phyloP scores from a whole-genome alignment of 2,329 filamentous ascomycete genomes.

The Lasiodiplodia hormozganensis region DNA sequence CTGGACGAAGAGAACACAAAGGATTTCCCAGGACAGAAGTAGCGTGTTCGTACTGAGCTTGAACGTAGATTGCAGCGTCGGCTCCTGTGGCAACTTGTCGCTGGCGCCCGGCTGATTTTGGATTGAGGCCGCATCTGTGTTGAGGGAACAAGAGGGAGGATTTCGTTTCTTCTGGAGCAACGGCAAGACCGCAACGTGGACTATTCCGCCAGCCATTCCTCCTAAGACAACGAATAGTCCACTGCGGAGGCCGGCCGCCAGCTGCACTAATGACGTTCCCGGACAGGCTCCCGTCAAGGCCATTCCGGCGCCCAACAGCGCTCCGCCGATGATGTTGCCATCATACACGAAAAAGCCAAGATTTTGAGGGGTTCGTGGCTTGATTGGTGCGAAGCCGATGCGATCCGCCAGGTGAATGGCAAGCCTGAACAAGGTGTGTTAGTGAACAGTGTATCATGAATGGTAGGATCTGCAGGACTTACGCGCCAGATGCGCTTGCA shows the following conservation, averaged over 20 bases:
- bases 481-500: constrained; percentile 68
- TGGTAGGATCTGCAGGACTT: constrained; percentile 41
- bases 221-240: constrained; percentile 63
- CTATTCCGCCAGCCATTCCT: constrained; percentile 62
- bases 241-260: constrained; percentile 60
- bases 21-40: constrained; percentile 53
- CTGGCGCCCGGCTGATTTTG: too few species aligned
- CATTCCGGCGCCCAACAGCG: constrained; percentile 70
- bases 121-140: background rate
- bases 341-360: constrained; percentile 65
- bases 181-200: constrained; percentile 27
- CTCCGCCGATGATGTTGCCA: constrained; percentile 70
- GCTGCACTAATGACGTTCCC: constrained; percentile 68
- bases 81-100: background rate
- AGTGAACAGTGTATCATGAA: constrained; percentile 9
- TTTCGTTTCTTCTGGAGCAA: background rate
- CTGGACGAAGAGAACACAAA: constrained; percentile 52
- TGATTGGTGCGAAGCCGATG: constrained; percentile 52
- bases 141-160: background rate
- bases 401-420: constrained; percentile 56
- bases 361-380: constrained; percentile 53
- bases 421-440: constrained; percentile 42
- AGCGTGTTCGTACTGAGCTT: constrained; percentile 49
- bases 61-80: constrained; percentile 41
- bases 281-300: constrained; percentile 70